Percentiles rank a stretch among this genome's conserved stretches.
phyloP scores from a whole-genome alignment of 2,329 filamentous ascomycete genomes.

The Microcera coccophila region DNA sequence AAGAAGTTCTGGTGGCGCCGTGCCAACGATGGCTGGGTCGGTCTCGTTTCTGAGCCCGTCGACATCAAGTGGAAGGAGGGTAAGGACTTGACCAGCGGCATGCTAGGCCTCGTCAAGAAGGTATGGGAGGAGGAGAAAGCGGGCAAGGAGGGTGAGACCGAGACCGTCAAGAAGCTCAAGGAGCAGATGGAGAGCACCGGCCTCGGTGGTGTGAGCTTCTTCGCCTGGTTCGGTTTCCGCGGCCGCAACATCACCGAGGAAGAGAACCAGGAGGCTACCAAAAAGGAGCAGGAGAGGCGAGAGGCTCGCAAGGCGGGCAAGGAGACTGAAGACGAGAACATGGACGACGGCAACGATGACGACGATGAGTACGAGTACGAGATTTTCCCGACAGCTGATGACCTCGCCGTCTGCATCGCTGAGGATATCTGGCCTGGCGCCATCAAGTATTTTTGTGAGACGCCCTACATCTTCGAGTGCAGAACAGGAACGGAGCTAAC shows the following conservation, averaged over 20 bases:
- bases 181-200: slow-evolving; percentile 57
- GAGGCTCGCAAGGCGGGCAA: slow-evolving; percentile 48
- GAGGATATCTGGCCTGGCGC: slow-evolving; percentile 89
- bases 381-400: slow-evolving; percentile 83
- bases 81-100: slow-evolving; percentile 77
- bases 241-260: slow-evolving; percentile 67
- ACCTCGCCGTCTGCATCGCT: slow-evolving; percentile 72
- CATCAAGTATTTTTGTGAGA: slow-evolving; percentile 86
- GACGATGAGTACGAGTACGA: slow-evolving; percentile 68
- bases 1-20: slow-evolving; percentile 90
- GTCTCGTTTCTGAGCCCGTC: slow-evolving; percentile 84
- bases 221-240: slow-evolving; percentile 81
- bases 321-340: slow-evolving; percentile 40
- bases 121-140: slow-evolving; percentile 59
- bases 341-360: slow-evolving; percentile 55
- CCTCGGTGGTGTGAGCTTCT: slow-evolving; percentile 72
- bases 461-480: not conserved
- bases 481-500: slow-evolving; percentile 32
- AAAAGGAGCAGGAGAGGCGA: slow-evolving; percentile 58
- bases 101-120: slow-evolving; percentile 69
- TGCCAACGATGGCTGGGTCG: slow-evolving; percentile 63
- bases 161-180: slow-evolving; percentile 48
- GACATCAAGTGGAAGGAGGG: slow-evolving; percentile 77
- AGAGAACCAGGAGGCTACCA: slow-evolving; percentile 61
- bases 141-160: slow-evolving; percentile 42